These are phyloP conservation scores for Galerina marginata DNA, from an alignment of 768 basidiomycete genomes.

Conservation along the genomic window DNA sequence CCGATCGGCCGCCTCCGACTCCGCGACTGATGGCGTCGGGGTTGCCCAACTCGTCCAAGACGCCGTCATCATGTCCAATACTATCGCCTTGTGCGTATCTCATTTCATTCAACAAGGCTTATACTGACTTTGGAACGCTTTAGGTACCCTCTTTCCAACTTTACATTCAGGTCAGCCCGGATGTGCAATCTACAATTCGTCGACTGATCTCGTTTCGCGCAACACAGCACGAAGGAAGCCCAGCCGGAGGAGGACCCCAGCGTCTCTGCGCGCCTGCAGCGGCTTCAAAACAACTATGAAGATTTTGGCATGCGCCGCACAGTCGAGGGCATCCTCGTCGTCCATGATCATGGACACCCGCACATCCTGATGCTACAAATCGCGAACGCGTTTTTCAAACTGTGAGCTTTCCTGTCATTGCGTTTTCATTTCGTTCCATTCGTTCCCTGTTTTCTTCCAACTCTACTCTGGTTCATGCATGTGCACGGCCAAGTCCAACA, in stretches of 20 bases:
- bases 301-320: slow-evolving; percentile 97
- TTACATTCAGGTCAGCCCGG: slow-evolving; percentile 77
- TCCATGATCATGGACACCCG: slow-evolving; percentile 96
- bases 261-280: slow-evolving; percentile 91
- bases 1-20: slow-evolving; percentile 11
- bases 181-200: background rate
- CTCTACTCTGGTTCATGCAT: background rate
- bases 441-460: background rate
- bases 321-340: slow-evolving; percentile 88
- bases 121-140: slow-evolving; percentile 11
- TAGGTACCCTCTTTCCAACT: slow-evolving; percentile 88
- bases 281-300: slow-evolving; percentile 95
- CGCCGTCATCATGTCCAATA: slow-evolving; percentile 49
- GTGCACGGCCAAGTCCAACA: too few species aligned
- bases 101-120: background rate
- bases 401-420: slow-evolving; percentile 56
- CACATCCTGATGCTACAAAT: slow-evolving; percentile 99
- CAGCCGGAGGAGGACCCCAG: slow-evolving; percentile 98
- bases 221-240: slow-evolving; percentile 85
- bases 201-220: slow-evolving; percentile 11
- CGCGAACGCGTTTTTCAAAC: slow-evolving; percentile 98
- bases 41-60: background rate
- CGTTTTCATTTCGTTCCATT: slow-evolving; percentile 1
- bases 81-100: slow-evolving; percentile 52
- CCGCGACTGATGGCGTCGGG: background rate